Base-by-base conservation (phyloP, 805 yeast species). In the Isabelozyma heimii region DNA sequence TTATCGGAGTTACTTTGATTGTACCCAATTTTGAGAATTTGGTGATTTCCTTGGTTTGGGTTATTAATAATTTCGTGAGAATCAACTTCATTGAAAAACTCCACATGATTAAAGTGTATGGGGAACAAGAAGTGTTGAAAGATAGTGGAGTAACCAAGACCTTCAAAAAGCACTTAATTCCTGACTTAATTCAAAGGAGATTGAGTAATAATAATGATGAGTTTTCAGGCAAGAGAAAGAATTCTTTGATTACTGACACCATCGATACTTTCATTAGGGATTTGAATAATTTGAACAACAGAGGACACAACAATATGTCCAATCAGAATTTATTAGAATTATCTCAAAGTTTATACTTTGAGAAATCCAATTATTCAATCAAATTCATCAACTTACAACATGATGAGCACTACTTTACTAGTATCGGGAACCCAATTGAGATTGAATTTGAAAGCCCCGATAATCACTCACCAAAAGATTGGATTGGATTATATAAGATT, bases 401-500 rank as follows among this genome's bases (percentile, higher is more conserved):
- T 5, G 43, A 48, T 7, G 48, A 49, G 26, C 20, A 44, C 47
- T 20, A 55, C 1, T 58, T 45, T 44, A 56, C 67, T 8, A 49
- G 61, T 16, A 57, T 82, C 51, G 91, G 90, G 1, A 63, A 71
- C 7, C 80, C 86, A 2, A 75, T 88, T 24, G 61, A 61, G 16
- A 76, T 85, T 4, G 59, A 65, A 16, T 88, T 87, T 84, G 61
- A 65, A 26, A 70, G 84, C 0, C 85, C 88, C 1, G 68, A 66
- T 2, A 51, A 59, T 20, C 82, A 79, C 52, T 67, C 80, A 14
- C 49, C 66, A 0, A 74, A 71, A 40, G 91, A 87, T 61, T 88
- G 96, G 96, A 77, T 88, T 54, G 95, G 94, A 0, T 65, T 88
- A 28, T 88, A 88, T 66, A 79, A 80, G 47, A 77, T 85, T 8